These are phyloP conservation scores for Penicillium capsulatum DNA, from an alignment of 2,329 filamentous ascomycete genomes.

Conservation along the genomic window DNA sequence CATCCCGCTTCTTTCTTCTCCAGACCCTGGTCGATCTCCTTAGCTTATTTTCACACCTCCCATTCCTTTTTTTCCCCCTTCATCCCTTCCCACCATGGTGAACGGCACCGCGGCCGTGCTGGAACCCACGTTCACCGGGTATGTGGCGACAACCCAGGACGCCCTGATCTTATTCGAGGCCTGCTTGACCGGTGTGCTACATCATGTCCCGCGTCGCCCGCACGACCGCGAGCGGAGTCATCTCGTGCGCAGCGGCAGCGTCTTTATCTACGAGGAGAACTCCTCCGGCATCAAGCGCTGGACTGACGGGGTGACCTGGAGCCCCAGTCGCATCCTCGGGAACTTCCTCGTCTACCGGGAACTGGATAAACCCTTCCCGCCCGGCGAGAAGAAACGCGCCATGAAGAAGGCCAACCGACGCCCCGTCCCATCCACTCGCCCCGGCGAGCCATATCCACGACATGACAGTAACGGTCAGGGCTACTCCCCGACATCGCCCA, in stretches of 20 bases:
- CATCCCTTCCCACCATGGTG: slow-evolving; percentile 31
- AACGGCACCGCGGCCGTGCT: slow-evolving; percentile 48
- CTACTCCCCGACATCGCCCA: slow-evolving; percentile 40
- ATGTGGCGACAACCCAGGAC: slow-evolving; percentile 66
- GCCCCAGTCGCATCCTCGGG: slow-evolving; percentile 76
- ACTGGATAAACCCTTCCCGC: slow-evolving; percentile 70
- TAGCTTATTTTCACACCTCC: slow-evolving; percentile 16
- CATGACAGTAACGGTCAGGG: slow-evolving; percentile 37
- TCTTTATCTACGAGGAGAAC: slow-evolving; percentile 90
- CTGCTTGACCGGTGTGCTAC: slow-evolving; percentile 64
- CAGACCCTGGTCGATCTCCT: slow-evolving; percentile 30
- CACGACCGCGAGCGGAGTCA: slow-evolving; percentile 76
- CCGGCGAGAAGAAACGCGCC: slow-evolving; percentile 79
- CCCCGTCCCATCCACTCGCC: slow-evolving; percentile 41
- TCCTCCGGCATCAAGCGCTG: slow-evolving; percentile 89
- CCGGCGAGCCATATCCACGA: slow-evolving; percentile 52
- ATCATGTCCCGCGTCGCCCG: slow-evolving; percentile 75
- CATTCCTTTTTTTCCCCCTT: neutral
- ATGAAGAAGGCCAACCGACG: slow-evolving; percentile 63
- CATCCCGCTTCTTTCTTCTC: slow-evolving; percentile 17
- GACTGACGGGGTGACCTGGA: slow-evolving; percentile 91
- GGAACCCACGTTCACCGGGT: slow-evolving; percentile 63
- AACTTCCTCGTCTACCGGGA: slow-evolving; percentile 86
- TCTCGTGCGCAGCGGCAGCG: slow-evolving; percentile 76
- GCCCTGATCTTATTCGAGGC: slow-evolving; percentile 77